phyloP scores from a whole-genome alignment of 331 rosid genomes.

The Pyrus hybrid region DNA sequence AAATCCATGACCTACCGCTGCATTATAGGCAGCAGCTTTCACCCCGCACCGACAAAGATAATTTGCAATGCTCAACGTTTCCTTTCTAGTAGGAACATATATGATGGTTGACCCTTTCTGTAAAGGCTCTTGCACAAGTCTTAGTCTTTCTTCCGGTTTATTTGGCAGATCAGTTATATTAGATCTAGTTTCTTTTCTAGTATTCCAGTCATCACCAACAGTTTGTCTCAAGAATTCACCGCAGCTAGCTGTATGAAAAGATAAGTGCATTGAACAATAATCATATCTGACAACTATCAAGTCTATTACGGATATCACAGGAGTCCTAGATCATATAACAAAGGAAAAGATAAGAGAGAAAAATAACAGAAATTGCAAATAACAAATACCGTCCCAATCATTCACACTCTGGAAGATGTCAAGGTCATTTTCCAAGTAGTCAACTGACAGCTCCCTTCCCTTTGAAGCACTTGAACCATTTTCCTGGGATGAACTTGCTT shows the following conservation, averaged over 20 bases:
- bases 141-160: slow-evolving; percentile 38
- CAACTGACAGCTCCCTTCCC: slow-evolving; percentile 59
- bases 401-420: slow-evolving; percentile 61
- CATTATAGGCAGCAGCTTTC: slow-evolving; percentile 94
- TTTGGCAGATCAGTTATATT: slow-evolving; percentile 30
- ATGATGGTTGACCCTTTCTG: slow-evolving; percentile 68
- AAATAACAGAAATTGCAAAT: neutral
- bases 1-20: slow-evolving; percentile 42
- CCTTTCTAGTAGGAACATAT: slow-evolving; percentile 86
- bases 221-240: slow-evolving; percentile 60
- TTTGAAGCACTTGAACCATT: slow-evolving; percentile 20
- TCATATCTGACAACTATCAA: neutral
- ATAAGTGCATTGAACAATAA: neutral
- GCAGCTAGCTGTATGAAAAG: slow-evolving; percentile 45
- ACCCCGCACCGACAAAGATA: slow-evolving; percentile 66
- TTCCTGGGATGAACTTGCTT: slow-evolving; percentile 22
- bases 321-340: neutral
- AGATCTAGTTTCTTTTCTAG: no score
- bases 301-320: neutral
- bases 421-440: slow-evolving; percentile 73
- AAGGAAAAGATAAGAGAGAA: neutral
- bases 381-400: slow-evolving; percentile 68
- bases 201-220: slow-evolving; percentile 25
- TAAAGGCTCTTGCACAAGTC: slow-evolving; percentile 36
- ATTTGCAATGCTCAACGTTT: slow-evolving; percentile 52